Conservation (phyloP, 805 yeast genomes). For the Tetrapisispora phaffii region DNA sequence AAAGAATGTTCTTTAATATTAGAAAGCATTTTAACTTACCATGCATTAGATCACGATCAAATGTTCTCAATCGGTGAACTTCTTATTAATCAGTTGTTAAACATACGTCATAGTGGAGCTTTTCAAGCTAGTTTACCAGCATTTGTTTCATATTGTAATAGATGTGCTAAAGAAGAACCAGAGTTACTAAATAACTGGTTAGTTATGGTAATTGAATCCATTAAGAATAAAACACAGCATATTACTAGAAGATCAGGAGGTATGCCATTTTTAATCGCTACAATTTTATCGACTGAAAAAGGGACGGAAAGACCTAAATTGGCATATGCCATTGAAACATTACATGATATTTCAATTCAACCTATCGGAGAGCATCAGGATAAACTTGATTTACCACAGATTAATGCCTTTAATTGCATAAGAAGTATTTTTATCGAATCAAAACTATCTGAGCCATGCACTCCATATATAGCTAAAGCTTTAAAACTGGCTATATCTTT, state of each 20-base stretch:
- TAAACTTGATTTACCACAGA: conserved; percentile 75
- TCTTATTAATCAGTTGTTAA: conserved; percentile 55
- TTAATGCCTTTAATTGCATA: conserved; percentile 85
- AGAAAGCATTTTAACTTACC: conserved; percentile 33
- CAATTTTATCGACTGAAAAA: conserved; percentile 49
- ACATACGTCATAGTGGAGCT: conserved; percentile 84
- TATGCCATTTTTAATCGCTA: conserved; percentile 69
- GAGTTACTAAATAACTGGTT: conserved; percentile 50
- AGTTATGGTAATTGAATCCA: conserved; percentile 39
- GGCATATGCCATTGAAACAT: conserved; percentile 38
- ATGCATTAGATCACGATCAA: conserved; percentile 20
- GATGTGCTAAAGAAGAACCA: conserved; percentile 37
- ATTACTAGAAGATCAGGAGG: conserved; percentile 92
- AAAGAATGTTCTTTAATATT: conserved; percentile 62
- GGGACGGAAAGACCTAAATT: conserved; percentile 34
- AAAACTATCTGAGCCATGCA: conserved; percentile 43
- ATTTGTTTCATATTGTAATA: conserved; percentile 52
- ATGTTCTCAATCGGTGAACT: conserved; percentile 38
- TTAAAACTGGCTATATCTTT: conserved; percentile 50
- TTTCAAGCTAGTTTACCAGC: conserved; percentile 82
- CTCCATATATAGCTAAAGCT: conserved; percentile 45
- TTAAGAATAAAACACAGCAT: conserved; percentile 50
- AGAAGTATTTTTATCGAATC: conserved; percentile 67
- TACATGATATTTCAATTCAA: conserved; percentile 45
- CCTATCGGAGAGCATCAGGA: conserved; percentile 41